Conservation (phyloP, 2,329 filamentous ascomycete species). For the Ophioceras dolichostomum region DNA sequence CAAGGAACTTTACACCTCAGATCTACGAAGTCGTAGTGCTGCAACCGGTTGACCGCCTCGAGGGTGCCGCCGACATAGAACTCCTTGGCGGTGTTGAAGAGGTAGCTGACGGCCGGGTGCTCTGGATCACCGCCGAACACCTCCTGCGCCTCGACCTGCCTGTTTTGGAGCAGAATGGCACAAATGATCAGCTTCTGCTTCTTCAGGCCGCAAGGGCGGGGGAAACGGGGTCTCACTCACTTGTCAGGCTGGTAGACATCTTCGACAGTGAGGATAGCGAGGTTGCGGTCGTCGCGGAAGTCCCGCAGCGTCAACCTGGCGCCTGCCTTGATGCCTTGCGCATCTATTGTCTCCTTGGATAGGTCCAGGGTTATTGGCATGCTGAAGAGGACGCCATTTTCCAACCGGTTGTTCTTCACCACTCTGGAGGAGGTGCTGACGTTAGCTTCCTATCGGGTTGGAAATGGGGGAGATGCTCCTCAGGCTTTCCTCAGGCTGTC, state of each 20-base stretch:
- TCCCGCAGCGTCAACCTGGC: constrained; percentile 81
- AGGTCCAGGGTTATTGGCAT: constrained; percentile 96
- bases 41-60: constrained; percentile 85
- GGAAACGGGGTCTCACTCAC: too few relatives aligned
- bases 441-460: constrained; percentile 17
- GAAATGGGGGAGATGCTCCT: neutral
- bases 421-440: constrained; percentile 45
- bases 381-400: constrained; percentile 80
- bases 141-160: constrained; percentile 77
- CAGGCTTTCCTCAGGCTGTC: too few relatives aligned
- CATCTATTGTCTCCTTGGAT: constrained; percentile 60
- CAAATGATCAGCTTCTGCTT: too few relatives aligned
- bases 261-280: constrained; percentile 90
- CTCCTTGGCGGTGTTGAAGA: constrained; percentile 68
- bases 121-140: constrained; percentile 89
- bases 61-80: constrained; percentile 95
- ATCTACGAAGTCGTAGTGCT: constrained; percentile 98
- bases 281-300: constrained; percentile 89
- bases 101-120: constrained; percentile 86
- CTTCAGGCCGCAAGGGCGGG: constrained; percentile 1
- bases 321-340: constrained; percentile 64
- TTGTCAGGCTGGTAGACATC: constrained; percentile 95
- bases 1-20: constrained; percentile 85
- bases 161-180: too few relatives aligned
- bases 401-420: constrained; percentile 76